Base-by-base conservation (phyloP, 2,329 filamentous ascomycete genomes). In the Penicillium sp. region DNA sequence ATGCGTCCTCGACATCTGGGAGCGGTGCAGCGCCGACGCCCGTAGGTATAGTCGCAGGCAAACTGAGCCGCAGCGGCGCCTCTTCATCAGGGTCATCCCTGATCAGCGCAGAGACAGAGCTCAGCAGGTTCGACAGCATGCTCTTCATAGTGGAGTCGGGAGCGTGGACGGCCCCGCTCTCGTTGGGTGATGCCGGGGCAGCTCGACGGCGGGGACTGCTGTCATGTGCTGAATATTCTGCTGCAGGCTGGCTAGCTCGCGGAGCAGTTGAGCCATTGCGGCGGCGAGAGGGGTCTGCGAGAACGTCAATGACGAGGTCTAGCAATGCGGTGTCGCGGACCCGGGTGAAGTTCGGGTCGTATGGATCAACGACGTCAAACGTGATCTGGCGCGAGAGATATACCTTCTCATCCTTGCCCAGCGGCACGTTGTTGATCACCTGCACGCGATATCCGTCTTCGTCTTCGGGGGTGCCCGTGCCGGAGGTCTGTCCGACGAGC, bases 341-440 rank as follows among this genome's bases (percentile, higher is more conserved):
- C 30, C 91, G 86, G 10, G 89, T 91, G 75, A 97, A 97, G 60
- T 93, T 89, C 15, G 93, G 91, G 76, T 97, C 94, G 24, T 87
- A 86, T 5, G 80, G 78, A 70, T 81, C 80, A 37, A 83, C 70
- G 38, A 93, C 85, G 66, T 91, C 89, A 60, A 90, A 87, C 30
- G 92, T 88, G 28, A 94, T 86, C 61, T 92, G 88, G 26, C 90
- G 87, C 51, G 90, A 85, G 65, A 98, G 86, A 73, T 91, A 91
- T 22, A 97, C 88, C 66, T 89, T 91, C 77, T 98, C 94, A 72
- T 98, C 92, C 53, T 91, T 89, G 4, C 94, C 94, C 3, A 99
- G 82, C 0, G 90, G 86, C 44, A 93, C 85, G 68, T 90, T 91
- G 45, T 92, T 93, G 64, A 97, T 88, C 49, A 91, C 90, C 60